These are phyloP conservation scores for Nakaseomyces delphensis DNA, from an alignment of 1,139 yeast genomes.

Conservation along the genomic window DNA sequence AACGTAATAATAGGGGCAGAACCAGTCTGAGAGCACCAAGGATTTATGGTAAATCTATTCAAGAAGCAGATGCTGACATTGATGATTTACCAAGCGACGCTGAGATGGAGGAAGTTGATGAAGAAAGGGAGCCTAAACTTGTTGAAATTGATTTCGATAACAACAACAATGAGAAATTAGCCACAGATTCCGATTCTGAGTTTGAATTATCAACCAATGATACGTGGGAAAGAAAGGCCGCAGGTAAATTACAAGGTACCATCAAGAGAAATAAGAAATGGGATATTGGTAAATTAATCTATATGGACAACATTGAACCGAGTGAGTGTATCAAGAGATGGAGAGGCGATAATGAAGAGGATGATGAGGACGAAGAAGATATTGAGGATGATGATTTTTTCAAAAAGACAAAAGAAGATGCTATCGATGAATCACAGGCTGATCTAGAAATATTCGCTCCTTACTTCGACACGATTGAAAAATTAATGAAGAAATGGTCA, in stretches of 20 bases:
- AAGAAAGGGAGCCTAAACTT: slow-evolving; percentile 32
- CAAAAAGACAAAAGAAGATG: slow-evolving; percentile 34
- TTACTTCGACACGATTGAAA: slow-evolving; percentile 41
- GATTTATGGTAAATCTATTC: slow-evolving; percentile 47
- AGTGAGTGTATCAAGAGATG: slow-evolving; percentile 68
- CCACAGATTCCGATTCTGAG: slow-evolving; percentile 37
- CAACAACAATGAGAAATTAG: slow-evolving; percentile 36
- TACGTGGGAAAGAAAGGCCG: slow-evolving; percentile 39
- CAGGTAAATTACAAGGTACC: slow-evolving; percentile 41
- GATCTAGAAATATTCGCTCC: slow-evolving; percentile 33
- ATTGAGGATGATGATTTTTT: slow-evolving; percentile 57
- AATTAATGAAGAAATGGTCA: slow-evolving; percentile 46
- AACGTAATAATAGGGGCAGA: slow-evolving; percentile 44
- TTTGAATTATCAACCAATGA: slow-evolving; percentile 41
- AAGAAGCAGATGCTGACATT: slow-evolving; percentile 42
- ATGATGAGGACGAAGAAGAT: slow-evolving; percentile 37
- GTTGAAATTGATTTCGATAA: slow-evolving; percentile 46
- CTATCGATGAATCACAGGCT: slow-evolving; percentile 16
- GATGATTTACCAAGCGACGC: slow-evolving; percentile 38
- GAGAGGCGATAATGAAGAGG: slow-evolving; percentile 45
- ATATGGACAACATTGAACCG: slow-evolving; percentile 69
- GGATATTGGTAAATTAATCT: slow-evolving; percentile 75
- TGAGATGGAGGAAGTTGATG: slow-evolving; percentile 33
- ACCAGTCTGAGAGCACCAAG: slow-evolving; percentile 50
- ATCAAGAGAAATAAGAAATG: slow-evolving; percentile 39